phyloP scores from a whole-genome alignment of 2,329 filamentous ascomycete genomes.

The Neonectria neomacrospora region DNA sequence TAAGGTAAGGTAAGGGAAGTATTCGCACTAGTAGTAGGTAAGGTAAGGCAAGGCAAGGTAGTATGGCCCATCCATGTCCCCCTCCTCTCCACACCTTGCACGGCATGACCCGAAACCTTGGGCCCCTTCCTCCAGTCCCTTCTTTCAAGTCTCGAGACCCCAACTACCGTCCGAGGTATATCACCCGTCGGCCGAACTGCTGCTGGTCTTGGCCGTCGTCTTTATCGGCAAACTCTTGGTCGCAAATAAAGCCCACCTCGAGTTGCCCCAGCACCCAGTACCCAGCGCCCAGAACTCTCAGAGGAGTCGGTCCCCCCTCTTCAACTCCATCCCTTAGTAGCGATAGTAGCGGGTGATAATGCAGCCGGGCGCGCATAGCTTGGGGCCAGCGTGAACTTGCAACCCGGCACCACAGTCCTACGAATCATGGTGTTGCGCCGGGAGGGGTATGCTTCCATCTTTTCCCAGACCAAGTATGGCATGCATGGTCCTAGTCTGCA shows the following conservation, averaged over 20 bases:
- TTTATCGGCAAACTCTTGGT: conserved; percentile 37
- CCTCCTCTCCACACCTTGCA: conserved; percentile 17
- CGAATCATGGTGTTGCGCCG: conserved; percentile 19
- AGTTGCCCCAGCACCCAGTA: neutral
- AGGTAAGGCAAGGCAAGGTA: neutral
- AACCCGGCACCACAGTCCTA: conserved; percentile 7
- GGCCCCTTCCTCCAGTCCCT: neutral
- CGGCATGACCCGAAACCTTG: conserved; percentile 26
- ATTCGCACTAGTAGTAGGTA: too few species aligned
- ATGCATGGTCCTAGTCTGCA: conserved; percentile 28
- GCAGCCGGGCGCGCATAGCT: conserved; percentile 22
- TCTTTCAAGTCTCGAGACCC: neutral
- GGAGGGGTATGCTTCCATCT: conserved; percentile 22
- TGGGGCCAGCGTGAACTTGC: conserved; percentile 24
- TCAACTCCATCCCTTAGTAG: conserved; percentile 8
- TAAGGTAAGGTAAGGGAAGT: neutral
- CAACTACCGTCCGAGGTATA: neutral
- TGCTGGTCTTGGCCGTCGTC: conserved; percentile 28
- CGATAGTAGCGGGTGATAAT: conserved; percentile 15
- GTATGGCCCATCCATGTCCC: neutral
- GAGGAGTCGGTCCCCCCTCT: conserved; percentile 14
- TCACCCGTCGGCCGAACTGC: conserved; percentile 29
- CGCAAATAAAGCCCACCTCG: neutral
- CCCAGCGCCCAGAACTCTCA: conserved; percentile 20
- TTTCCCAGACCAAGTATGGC: conserved; percentile 28